Base-by-base conservation (phyloP, 1,139 yeast species). In the Magnusiomyces suaveolens region DNA sequence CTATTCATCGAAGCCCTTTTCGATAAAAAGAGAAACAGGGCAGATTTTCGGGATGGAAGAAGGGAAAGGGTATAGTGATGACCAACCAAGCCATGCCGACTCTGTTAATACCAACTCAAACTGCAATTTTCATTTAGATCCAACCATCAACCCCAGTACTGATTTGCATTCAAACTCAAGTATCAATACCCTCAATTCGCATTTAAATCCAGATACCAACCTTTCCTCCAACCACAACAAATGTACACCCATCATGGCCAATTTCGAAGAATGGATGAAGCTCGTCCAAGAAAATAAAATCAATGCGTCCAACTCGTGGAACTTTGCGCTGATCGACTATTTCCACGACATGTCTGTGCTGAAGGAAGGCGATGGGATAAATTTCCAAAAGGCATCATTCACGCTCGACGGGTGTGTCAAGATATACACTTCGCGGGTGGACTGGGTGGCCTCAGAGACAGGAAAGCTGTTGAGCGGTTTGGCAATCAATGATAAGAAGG, bases 231-330 rank as follows among this genome's bases (percentile, higher is more conserved):
- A n/a, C n/a, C n/a, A n/a, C n/a, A n/a, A n/a, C n/a, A n/a, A n/a
- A 10, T 14, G 43, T 2, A 71, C 74, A 68, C 73, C 78, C 63
- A 61, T 68, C 4, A 60, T 71, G 56, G 85, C 83, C 10, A 88
- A 88, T 63, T 88, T 87, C 67, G 96, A 89, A 65, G 92, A 87
- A 70, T 86, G 95, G 89, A 86, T 88, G 75, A 85, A 82, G 66
- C 75, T 86, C 70, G 88, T 94, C n/a, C 86, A 95, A 0, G 95
- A 87, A 66, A 89, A 88, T 68, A 72, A 75, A 58, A 73, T 74
- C 62, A 75, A 72, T 49, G 74, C 80, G 2, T 73, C 79, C 56
- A 78, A 78, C 60, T 73, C 82, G 57, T 86, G 95, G 96, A 85
- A 86, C 62, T 82, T 87, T 65, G 95, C 90, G 0, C 75, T 90